Evolutionary conservation across 2,329 filamentous ascomycete species (phyloP).

Genomic region (Talaromyces sp.): DNA sequence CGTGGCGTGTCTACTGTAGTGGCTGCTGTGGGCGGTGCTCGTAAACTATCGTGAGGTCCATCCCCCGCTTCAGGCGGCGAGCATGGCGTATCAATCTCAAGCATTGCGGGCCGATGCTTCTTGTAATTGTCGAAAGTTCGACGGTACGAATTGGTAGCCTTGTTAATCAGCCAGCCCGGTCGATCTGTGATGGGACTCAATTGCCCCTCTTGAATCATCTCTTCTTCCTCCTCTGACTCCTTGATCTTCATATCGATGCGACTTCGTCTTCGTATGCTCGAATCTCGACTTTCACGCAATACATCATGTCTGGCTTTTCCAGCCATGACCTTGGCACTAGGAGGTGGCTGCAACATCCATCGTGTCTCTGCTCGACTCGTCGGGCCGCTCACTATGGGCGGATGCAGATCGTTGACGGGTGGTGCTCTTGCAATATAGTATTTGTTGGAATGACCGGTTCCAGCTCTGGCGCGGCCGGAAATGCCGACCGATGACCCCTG

Average conservation of each 20-base stretch:
- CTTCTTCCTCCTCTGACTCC: conserved; percentile 15
- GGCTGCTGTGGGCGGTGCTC: conserved; percentile 6
- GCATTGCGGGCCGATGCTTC: conserved; percentile 8
- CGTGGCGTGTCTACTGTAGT: conserved; percentile 2
- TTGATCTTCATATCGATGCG: conserved; percentile 13
- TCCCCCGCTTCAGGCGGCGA: background rate
- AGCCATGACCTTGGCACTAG: conserved; percentile 85
- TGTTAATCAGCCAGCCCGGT: conserved; percentile 1
- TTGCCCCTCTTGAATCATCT: conserved; percentile 18
- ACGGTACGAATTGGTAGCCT: conserved; percentile 17
- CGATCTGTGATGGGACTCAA: conserved; percentile 7
- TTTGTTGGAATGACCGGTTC: conserved; percentile 43
- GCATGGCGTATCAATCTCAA: background rate
- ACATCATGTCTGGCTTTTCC: conserved; percentile 60
- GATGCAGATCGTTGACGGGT: conserved; percentile 80
- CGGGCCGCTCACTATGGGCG: conserved; percentile 74
- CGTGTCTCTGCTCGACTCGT: conserved; percentile 65
- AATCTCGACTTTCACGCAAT: conserved; percentile 23
- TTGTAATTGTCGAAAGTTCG: conserved; percentile 8
- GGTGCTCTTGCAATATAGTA: conserved; percentile 63
- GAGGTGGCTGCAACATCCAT: conserved; percentile 93
- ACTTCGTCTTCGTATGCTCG: conserved; percentile 18
- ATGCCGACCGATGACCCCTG: conserved; percentile 55
- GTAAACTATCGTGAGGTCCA: background rate
- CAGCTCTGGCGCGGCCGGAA: conserved; percentile 37